These are phyloP conservation scores for Corchorus capsularis DNA, from an alignment of 345 rosid species.

Conservation along the genomic window DNA sequence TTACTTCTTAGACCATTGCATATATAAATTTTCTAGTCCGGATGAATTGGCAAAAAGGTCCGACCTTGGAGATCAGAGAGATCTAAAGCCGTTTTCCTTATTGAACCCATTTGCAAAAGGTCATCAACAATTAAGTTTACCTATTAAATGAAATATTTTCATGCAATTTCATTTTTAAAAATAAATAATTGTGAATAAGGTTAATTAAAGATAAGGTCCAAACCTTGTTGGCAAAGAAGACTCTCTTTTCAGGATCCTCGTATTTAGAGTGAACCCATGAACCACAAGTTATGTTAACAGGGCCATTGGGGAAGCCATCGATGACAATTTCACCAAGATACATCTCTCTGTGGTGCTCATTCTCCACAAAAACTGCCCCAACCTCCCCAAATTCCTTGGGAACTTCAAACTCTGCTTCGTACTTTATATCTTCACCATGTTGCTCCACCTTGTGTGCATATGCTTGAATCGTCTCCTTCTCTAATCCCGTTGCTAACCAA, in stretches of 20 bases:
- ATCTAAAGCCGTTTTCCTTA: too few relatives aligned
- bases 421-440: constrained; percentile 34
- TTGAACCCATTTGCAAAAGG: too few relatives aligned
- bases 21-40: too few relatives aligned
- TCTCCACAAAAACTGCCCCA: constrained; percentile 66
- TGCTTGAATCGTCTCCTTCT: constrained; percentile 47
- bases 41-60: too few relatives aligned
- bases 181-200: too few relatives aligned
- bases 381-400: constrained; percentile 56
- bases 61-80: too few relatives aligned
- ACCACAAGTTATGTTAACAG: constrained; percentile 42
- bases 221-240: constrained; percentile 68
- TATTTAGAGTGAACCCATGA: constrained; percentile 70
- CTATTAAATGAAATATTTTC: too few relatives aligned
- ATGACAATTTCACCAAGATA: constrained; percentile 47
- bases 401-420: constrained; percentile 60
- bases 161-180: too few relatives aligned
- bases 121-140: too few relatives aligned
- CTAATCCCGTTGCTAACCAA: constrained; percentile 40
- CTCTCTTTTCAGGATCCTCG: constrained; percentile 43
- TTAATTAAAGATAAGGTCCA: neutral
- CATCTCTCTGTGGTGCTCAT: constrained; percentile 75
- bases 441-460: constrained; percentile 41
- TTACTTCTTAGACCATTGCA: too few relatives aligned
- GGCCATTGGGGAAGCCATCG: constrained; percentile 41